Base-by-base conservation (phyloP, 331 rosid genomes). In the Rhamnella rubrinervis region DNA sequence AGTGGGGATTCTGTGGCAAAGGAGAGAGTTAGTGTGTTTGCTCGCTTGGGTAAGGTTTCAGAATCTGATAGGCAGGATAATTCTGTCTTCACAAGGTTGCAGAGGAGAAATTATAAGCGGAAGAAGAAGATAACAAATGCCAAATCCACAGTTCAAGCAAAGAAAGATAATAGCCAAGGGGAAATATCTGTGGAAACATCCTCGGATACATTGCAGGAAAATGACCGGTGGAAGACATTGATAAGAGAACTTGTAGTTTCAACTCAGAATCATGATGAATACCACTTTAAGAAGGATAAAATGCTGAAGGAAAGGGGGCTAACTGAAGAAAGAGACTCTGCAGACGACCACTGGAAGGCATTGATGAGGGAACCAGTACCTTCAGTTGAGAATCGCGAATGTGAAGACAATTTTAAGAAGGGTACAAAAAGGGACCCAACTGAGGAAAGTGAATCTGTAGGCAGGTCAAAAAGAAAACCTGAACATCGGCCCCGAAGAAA, bases 11-110 rank as follows among this genome's bases (percentile, higher is more conserved):
- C 28, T 38, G 7, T 25, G 18, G 38, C 17, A 3, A 19, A 2
- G 46, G 47, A 38, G 67, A 62, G 19, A 41, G n/a, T 23, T 40
- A 19, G 51, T 62, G 67, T 62, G 28, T 62, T 62, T 62, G 40
- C 67, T 35, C 50, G 67, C 7, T 62, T 62, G 67, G 23, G 26
- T 40, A 5, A 11, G 50, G 52, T 9, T 39, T 37, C 39, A 25
- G 23, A 58, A 25, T 25, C 17, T 58, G 63, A 4, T 26, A 25
- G 38, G 38, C n/a, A 13, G n/a, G 63, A 53, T 53, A 20, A n/a
- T 53, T n/a, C 25, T 20, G 58, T 19, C 58, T 53, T 20, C 23
- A 15, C 58, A 53, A 53, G 58, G 58, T 20, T 53, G 23, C 58
- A 53, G 58, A 9, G 20, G 23, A 12, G n/a, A 53, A 18, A 53